Evolutionary conservation across 2,329 filamentous ascomycete species (phyloP), one percentile per base, ranked within the genome.

Genomic region (Nemania sp.): DNA sequence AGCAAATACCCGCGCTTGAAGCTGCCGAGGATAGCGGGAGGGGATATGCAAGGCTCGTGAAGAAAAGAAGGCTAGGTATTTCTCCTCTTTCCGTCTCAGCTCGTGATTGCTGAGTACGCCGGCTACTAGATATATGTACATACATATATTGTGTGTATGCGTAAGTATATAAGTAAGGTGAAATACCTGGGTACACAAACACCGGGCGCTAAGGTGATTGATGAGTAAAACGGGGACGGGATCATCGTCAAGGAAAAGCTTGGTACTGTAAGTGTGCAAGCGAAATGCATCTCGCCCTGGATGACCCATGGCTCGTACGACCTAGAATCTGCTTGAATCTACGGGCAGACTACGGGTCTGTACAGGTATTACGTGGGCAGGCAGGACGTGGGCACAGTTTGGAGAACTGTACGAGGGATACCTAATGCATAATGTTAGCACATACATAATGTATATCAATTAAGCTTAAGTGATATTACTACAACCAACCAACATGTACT

Each of bases 21-120:
- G 52, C 26, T 15, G 22, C 41, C 22, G 8, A n/a, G 32, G 56
- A 38, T 13, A 24, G 35, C 38, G n/a, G 35, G 51, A 60, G n/a
- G 4, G 15, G 24, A 43, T 1, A 61, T 66, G 67, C 67, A 67
- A 29, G 67, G 32, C 63, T 61, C 67, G 67, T 69, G 38, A 67
- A 57, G 67, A 60, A 53, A 62, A 57, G 54, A 69, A 32, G 54
- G 52, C 60, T n/a, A n/a, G n/a, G n/a, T n/a, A n/a, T 43, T 55
- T 26, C 15, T 38, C 63, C 10, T 38, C 24, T 24, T 5, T 56
- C 41, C n/a, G 29, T 13, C 29, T 47, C 41, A n/a, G 41, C 41
- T 8, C 2, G 41, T 41, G 41, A 64, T 35, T 45, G 62, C 38
- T 59, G 6, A 32, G 52, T 63, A 29, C 52, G n/a, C 13, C 41